Evolutionary conservation across 805 yeast genomes (phyloP).

Genomic region (Candida anglica): DNA sequence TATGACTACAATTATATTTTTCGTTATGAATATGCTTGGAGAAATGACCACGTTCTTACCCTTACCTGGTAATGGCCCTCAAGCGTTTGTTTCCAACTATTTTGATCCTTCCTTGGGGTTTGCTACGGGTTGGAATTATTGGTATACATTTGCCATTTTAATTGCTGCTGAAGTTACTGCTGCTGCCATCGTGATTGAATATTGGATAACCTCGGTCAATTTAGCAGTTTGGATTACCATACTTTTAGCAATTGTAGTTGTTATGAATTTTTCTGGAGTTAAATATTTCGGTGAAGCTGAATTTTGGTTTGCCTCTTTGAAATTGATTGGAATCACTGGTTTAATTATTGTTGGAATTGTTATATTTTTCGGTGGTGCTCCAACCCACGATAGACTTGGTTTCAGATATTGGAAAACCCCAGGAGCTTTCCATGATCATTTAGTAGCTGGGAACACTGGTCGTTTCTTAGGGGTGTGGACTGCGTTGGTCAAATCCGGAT

Average conservation of each 20-base stretch:
- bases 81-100: constrained; percentile 4
- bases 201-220: constrained; percentile 38
- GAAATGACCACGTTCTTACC: constrained; percentile 32
- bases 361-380: constrained; percentile 22
- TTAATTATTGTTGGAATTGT: constrained; percentile 16
- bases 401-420: constrained; percentile 37
- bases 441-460: constrained; percentile 16
- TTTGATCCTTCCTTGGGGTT: constrained; percentile 44
- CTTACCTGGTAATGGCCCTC: constrained; percentile 23
- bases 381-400: constrained; percentile 19
- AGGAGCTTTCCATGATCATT: constrained; percentile 30
- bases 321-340: constrained; percentile 18
- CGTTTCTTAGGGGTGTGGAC: constrained; percentile 33
- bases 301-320: constrained; percentile 20
- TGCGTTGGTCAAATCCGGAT: constrained; percentile 58
- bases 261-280: constrained; percentile 37
- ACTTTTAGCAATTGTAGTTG: constrained; percentile 31
- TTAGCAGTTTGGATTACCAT: constrained; percentile 45
- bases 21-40: constrained; percentile 27
- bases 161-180: constrained; percentile 44
- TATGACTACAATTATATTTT: constrained; percentile 19
- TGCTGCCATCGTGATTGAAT: constrained; percentile 42
- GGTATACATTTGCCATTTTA: constrained; percentile 21
- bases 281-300: constrained; percentile 27
- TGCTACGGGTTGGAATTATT: constrained; percentile 41